Conservation (phyloP, 2,329 filamentous ascomycete genomes). For the Epichloe scottii region DNA sequence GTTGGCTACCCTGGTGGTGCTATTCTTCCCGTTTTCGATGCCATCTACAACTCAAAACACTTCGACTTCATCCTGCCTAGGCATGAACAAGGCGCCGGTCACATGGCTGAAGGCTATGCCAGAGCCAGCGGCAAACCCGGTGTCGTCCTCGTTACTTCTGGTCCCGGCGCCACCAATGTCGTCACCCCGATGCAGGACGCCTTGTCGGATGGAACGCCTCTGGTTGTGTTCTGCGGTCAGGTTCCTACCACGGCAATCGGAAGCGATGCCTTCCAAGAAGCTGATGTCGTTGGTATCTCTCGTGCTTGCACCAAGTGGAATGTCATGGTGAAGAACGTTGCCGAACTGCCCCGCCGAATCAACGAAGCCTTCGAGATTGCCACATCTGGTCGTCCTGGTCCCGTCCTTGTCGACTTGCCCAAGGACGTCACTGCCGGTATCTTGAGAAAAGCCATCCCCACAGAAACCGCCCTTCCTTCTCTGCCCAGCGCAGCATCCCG, state of each 20-base stretch:
- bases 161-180: slow-evolving; percentile 91
- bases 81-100: slow-evolving; percentile 95
- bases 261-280: slow-evolving; percentile 94
- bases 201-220: slow-evolving; percentile 84
- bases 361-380: slow-evolving; percentile 98
- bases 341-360: slow-evolving; percentile 83
- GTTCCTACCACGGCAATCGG: slow-evolving; percentile 83
- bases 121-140: slow-evolving; percentile 87
- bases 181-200: slow-evolving; percentile 95
- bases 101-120: slow-evolving; percentile 97
- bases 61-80: slow-evolving; percentile 92
- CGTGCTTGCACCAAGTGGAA: slow-evolving; percentile 98
- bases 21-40: slow-evolving; percentile 95
- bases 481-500: slow-evolving; percentile 78
- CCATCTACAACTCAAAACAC: slow-evolving; percentile 95
- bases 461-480: slow-evolving; percentile 57
- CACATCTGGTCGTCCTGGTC: slow-evolving; percentile 83
- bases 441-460: slow-evolving; percentile 72
- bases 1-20: slow-evolving; percentile 89
- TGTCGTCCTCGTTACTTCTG: slow-evolving; percentile 92
- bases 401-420: slow-evolving; percentile 88
- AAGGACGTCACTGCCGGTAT: slow-evolving; percentile 90
- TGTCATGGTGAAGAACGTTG: slow-evolving; percentile 92
- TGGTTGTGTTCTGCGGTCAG: slow-evolving; percentile 94
- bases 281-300: slow-evolving; percentile 87